Base-by-base conservation (phyloP, 2,329 filamentous ascomycete species). In the Rutstroemia sp. region DNA sequence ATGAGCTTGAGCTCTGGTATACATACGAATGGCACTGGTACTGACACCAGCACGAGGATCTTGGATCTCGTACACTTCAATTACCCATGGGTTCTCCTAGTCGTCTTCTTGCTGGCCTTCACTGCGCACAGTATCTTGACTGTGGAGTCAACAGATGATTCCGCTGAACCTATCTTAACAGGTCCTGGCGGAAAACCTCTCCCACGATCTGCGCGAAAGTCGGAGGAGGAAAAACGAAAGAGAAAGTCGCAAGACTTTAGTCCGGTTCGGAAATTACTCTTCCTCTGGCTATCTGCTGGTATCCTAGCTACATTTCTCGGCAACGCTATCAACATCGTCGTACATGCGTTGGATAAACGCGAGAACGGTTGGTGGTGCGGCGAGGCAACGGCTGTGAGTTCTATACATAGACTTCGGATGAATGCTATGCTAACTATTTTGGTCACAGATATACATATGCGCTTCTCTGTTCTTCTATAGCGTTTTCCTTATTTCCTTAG, bases 131-230 rank as follows among this genome's bases (percentile, higher is more conserved):
- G 83, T 65, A 78, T 88, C 61, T 67, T 78, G 59, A 74, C 77
- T 60, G 70, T 74, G 47, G 70, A 75, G 65, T 69, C 72, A 44
- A 70, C 73, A 58, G 52, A 59, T 10, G 66, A 70, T 57, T 64
- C 67, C 21, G 65, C 62, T 34, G 64, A 65, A 44, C 69, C 67
- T 12, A 52, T 79, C 77, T 21, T 76, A 71, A 84, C 79, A 53
- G 92, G 92, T n/a, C 91, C 92, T 1, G 92, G 90, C 56, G 92
- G 92, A 63, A 92, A 95, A 71, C 90, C 90, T 37, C 76, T 96
- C 54, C 91, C 90, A 41, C 64, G 59, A 10, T 63, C 65, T 67
- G 71, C 66, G 65, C 68, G 57, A 63, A 63, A 63, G 58, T 67
- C 77, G 69, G 74, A 75, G 61, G 75, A 76, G 65, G 71, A 74